phyloP scores from a whole-genome alignment of 2,329 filamentous ascomycete genomes.

The Microcyclospora pomicola region DNA sequence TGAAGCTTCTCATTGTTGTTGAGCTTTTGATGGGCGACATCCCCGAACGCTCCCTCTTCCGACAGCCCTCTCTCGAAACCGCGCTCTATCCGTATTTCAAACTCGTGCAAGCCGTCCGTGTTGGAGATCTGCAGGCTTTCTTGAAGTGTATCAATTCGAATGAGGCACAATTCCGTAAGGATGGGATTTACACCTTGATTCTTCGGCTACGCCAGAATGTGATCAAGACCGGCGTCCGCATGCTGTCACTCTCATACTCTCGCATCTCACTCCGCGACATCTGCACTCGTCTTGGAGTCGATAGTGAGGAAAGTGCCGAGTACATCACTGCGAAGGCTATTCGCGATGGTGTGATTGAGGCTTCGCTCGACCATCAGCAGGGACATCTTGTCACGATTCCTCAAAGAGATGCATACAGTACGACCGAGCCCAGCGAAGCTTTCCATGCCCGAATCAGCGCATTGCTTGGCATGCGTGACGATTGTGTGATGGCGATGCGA shows the following conservation, averaged over 20 bases:
- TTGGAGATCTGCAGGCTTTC: conserved; percentile 92
- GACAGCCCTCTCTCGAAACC: conserved; percentile 72
- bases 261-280: conserved; percentile 95
- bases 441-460: conserved; percentile 95
- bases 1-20: conserved; percentile 90
- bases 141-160: conserved; percentile 72
- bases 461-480: conserved; percentile 82
- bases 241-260: conserved; percentile 97
- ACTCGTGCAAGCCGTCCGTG: conserved; percentile 85
- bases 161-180: conserved; percentile 73
- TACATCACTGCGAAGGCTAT: conserved; percentile 99
- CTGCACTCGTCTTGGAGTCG: conserved; percentile 83
- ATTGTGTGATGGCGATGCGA: conserved; percentile 98
- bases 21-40: conserved; percentile 98
- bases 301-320: conserved; percentile 93
- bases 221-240: conserved; percentile 97
- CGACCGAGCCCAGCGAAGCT: conserved; percentile 84
- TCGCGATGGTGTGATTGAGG: conserved; percentile 91
- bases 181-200: conserved; percentile 91
- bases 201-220: conserved; percentile 93
- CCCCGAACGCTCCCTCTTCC: conserved; percentile 86
- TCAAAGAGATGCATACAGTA: conserved; percentile 88
- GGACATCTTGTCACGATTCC: conserved; percentile 99
- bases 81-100: conserved; percentile 86
- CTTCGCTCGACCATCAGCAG: conserved; percentile 80